phyloP scores from a whole-genome alignment of 2,329 filamentous ascomycete genomes.

The Pseudocercospora macadamiae region DNA sequence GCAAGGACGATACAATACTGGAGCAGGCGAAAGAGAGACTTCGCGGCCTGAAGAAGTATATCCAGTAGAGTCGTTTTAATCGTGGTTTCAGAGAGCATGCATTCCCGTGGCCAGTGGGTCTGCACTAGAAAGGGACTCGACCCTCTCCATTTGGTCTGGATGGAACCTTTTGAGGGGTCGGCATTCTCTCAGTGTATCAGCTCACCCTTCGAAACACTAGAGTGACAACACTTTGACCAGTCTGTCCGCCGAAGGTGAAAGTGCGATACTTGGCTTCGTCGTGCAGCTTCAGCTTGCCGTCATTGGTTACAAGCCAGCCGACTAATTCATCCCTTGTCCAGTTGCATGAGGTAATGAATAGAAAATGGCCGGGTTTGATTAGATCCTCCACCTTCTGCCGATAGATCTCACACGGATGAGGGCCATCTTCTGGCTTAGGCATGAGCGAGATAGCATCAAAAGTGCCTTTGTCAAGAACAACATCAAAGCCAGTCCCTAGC shows the following conservation, averaged over 20 bases:
- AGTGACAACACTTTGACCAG: slow-evolving; percentile 86
- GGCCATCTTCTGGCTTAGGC: slow-evolving; percentile 22
- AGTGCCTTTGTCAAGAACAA: slow-evolving; percentile 96
- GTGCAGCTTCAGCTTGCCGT: slow-evolving; percentile 60
- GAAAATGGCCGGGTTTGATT: slow-evolving; percentile 69
- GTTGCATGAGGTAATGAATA: slow-evolving; percentile 94
- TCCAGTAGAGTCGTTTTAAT: slow-evolving; percentile 32
- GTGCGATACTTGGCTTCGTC: slow-evolving; percentile 77
- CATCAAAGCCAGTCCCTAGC: slow-evolving; percentile 73
- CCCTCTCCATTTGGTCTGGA: too few species aligned
- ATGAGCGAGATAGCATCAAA: slow-evolving; percentile 90
- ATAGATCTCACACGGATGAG: slow-evolving; percentile 70
- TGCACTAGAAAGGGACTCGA: too few species aligned
- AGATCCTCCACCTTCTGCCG: slow-evolving; percentile 67
- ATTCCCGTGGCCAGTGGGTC: background rate
- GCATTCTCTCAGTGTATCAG: too few species aligned
- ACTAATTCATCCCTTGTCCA: slow-evolving; percentile 91
- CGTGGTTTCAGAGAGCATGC: background rate
- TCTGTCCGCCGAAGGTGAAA: slow-evolving; percentile 86
- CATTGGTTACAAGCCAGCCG: slow-evolving; percentile 69
- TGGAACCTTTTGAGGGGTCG: background rate
- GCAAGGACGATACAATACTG: slow-evolving; percentile 83
- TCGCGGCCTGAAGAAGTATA: slow-evolving; percentile 55
- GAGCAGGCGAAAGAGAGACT: slow-evolving; percentile 55
- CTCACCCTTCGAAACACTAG: slow-evolving; percentile 67